A percentile compares a stretch with the other conserved stretches of the same genome.
Evolutionary conservation across 441 rosid species (phyloP).

Genomic region (Aquilaria agallochum): DNA sequence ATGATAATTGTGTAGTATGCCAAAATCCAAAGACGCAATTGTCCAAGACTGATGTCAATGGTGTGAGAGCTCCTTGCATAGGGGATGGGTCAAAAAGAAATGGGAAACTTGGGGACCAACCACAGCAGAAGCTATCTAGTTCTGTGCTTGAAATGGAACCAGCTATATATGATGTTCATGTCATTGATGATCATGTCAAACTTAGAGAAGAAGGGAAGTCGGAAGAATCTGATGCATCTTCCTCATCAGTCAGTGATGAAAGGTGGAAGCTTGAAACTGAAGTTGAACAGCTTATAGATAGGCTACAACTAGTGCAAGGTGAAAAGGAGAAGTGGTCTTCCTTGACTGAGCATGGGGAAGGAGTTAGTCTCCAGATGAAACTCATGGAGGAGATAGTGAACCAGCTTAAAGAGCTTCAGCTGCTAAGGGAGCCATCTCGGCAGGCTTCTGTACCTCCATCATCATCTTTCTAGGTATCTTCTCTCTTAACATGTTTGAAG

Average conservation of each 20-base stretch:
- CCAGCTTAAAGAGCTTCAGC: conserved; percentile 32
- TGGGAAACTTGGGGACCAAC: conserved; percentile 18
- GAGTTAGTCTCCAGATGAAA: conserved; percentile 20
- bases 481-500: too few species aligned
- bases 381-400: conserved; percentile 28
- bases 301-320: conserved; percentile 24
- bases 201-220: conserved; percentile 12
- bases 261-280: conserved; percentile 25
- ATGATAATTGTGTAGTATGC: conserved; percentile 12
- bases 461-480: conserved; percentile 34
- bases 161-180: conserved; percentile 55
- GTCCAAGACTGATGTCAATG: conserved; percentile 8
- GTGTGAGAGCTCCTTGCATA: conserved; percentile 10
- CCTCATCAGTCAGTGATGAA: conserved; percentile 12
- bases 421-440: conserved; percentile 21
- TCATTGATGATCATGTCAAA: conserved; percentile 39
- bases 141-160: conserved; percentile 33
- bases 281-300: conserved; percentile 32
- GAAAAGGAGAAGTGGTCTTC: conserved; percentile 27
- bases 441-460: conserved; percentile 31
- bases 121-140: conserved; percentile 9
- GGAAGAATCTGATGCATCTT: conserved; percentile 16
- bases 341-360: conserved; percentile 24
- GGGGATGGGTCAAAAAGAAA: conserved; percentile 24
- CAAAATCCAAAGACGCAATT: conserved; percentile 9